Evolutionary conservation across 176 grass and related monocot genomes (phyloP), one percentile per base, ranked within the genome.

Genomic region (Oryza australiensis): DNA sequence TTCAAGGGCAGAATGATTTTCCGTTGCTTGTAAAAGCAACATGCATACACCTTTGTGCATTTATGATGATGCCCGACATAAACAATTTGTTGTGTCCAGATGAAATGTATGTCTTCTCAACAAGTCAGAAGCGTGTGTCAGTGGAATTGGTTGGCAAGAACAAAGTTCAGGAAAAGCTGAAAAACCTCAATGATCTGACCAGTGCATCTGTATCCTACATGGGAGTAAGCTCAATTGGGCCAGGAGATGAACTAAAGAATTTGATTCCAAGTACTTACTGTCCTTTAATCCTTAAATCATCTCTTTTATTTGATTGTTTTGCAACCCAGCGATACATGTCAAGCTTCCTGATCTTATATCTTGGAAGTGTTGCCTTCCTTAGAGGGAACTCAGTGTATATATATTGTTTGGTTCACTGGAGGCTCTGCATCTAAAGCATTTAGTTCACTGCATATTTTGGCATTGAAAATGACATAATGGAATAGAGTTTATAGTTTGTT

Each of bases 91-190:
- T n/a, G 63, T 20, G 14, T 87, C 42, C 87, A 98, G 95, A 95
- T 81, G 95, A 94, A 75, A 98, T 95, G 95, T 98, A 95, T 64
- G 92, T 98, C 24, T 88, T 93, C 74, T 98, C 96, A 34, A 89
- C 92, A 23, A 95, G 92, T 51, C 83, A 98, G 85, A 93, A 89
- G 80, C 90, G 79, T 28, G 92, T 98, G 1, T 87, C 90, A 0
- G 88, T 98, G 67, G 90, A 98, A n/a, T 23, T 98, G 62, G 84
- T 98, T 28, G 92, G 95, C 30, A 86, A 89, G 70, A 86, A 91
- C 63, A 95, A 98, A 88, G 88, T 95, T 82, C 71, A 93, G 71
- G 90, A 98, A 73, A 98, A 93, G 81, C 86, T 98, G n/a, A 95
- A 90, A 46, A 82, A 95, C 66, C 86, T 95, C 27, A 84, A 90